Percentiles rank a stretch among this genome's conserved stretches.
These are phyloP conservation scores for Kitagawia praeruptora DNA, from an alignment of 129 eudicot species.

Conservation along the genomic window DNA sequence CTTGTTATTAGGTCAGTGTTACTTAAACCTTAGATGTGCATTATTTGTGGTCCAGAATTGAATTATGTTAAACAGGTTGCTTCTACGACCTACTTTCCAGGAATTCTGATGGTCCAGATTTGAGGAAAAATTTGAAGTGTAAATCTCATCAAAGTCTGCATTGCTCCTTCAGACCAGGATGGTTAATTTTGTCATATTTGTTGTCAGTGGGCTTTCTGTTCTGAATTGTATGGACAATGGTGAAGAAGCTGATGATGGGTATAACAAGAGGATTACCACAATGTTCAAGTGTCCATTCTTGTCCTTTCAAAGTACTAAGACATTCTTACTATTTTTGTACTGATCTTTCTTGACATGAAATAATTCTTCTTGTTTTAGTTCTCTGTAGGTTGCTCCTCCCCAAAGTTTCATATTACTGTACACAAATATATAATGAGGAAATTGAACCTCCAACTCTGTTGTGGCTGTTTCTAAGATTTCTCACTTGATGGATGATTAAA, in stretches of 20 bases:
- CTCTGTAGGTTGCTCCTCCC: too few species aligned
- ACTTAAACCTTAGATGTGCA: background rate
- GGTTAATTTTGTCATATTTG: conserved; percentile 71
- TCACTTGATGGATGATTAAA: background rate
- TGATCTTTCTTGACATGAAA: background rate
- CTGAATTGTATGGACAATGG: conserved; percentile 39
- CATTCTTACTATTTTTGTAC: background rate
- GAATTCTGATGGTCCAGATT: conserved; percentile 31
- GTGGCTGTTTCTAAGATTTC: background rate
- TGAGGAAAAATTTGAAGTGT: conserved; percentile 22
- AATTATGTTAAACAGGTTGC: background rate
- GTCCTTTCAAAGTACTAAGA: conserved; percentile 56
- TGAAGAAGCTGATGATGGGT: conserved; percentile 27
- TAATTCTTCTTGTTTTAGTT: too few species aligned
- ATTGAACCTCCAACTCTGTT: background rate
- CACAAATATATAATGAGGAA: background rate
- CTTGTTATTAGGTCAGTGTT: conserved; percentile 36
- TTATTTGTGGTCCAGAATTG: background rate
- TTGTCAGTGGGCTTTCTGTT: conserved; percentile 62
- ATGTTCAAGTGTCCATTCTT: conserved; percentile 40
- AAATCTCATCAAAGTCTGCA: conserved; percentile 25
- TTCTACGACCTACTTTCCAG: conserved; percentile 23
- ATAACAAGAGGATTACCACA: conserved; percentile 29
- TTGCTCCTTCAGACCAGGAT: conserved; percentile 22
- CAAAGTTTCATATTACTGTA: background rate